Conservation (phyloP, 2,329 filamentous ascomycete species). For the Cordyceps cicadae region DNA sequence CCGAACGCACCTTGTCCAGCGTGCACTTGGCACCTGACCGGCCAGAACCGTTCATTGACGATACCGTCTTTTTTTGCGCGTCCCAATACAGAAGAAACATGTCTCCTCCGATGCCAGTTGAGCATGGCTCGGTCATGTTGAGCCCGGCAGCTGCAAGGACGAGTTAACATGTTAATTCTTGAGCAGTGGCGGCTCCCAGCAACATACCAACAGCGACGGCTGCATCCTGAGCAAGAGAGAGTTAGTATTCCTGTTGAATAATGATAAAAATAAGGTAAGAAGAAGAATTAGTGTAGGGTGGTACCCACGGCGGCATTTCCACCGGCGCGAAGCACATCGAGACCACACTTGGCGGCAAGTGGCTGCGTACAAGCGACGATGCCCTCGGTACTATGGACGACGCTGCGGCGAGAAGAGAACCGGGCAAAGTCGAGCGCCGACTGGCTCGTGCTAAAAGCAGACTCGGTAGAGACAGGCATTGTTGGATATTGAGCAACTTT, state of each 20-base stretch:
- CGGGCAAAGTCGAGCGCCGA: constrained; percentile 17
- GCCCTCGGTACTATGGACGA: constrained; percentile 86
- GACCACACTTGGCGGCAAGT: constrained; percentile 77
- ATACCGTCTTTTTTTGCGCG: constrained; percentile 70
- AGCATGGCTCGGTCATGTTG: constrained; percentile 87
- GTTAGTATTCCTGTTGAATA: constrained; percentile 24
- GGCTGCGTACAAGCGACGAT: constrained; percentile 89
- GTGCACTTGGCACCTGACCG: constrained; percentile 62
- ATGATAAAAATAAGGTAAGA: constrained; percentile 3
- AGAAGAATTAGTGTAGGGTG: too few relatives aligned
- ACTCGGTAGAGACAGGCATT: background rate
- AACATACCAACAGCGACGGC: constrained; percentile 76
- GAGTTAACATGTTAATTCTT: background rate
- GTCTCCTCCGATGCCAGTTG: constrained; percentile 92
- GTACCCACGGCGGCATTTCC: constrained; percentile 82
- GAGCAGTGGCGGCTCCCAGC: background rate
- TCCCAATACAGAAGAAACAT: constrained; percentile 95
- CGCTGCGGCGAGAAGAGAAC: constrained; percentile 76
- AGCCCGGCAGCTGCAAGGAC: constrained; percentile 63
- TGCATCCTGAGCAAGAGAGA: constrained; percentile 53
- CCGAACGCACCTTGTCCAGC: constrained; percentile 57
- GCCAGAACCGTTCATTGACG: constrained; percentile 89
- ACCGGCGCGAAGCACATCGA: constrained; percentile 72
- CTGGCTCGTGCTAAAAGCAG: background rate
- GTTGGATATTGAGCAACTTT: background rate